phyloP scores from a whole-genome alignment of 306 rosid species.

The Mucuna pruriens region DNA sequence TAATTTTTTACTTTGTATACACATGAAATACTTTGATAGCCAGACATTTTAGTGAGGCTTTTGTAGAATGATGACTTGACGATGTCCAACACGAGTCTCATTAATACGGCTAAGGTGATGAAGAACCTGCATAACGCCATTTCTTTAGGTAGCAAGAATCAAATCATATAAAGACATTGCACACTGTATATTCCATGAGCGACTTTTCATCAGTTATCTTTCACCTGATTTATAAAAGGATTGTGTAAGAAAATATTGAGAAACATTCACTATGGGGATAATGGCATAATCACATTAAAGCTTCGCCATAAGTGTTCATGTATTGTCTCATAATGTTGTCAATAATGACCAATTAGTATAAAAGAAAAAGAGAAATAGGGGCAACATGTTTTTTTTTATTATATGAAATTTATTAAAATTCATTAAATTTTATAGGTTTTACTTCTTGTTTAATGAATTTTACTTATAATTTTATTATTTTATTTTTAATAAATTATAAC shows the following conservation, averaged over 20 bases:
- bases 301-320: neutral
- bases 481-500: no score
- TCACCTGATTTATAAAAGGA: neutral
- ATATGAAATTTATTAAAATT: no score
- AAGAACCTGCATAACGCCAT: conserved; percentile 70
- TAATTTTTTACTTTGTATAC: neutral
- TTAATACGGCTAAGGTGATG: conserved; percentile 92
- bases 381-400: no score
- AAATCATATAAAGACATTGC: neutral
- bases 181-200: neutral
- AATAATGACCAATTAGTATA: neutral
- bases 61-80: conserved; percentile 71
- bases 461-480: no score
- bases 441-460: no score
- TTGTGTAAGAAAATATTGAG: neutral
- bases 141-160: neutral
- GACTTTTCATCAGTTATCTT: neutral
- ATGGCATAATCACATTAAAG: neutral
- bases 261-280: neutral
- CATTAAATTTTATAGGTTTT: no score
- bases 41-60: conserved; percentile 60
- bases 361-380: neutral
- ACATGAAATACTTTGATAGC: neutral
- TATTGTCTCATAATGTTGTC: neutral
- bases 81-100: conserved; percentile 83